Base-by-base conservation (phyloP, 2,329 filamentous ascomycete species). In the Aspergillus ibericus region DNA sequence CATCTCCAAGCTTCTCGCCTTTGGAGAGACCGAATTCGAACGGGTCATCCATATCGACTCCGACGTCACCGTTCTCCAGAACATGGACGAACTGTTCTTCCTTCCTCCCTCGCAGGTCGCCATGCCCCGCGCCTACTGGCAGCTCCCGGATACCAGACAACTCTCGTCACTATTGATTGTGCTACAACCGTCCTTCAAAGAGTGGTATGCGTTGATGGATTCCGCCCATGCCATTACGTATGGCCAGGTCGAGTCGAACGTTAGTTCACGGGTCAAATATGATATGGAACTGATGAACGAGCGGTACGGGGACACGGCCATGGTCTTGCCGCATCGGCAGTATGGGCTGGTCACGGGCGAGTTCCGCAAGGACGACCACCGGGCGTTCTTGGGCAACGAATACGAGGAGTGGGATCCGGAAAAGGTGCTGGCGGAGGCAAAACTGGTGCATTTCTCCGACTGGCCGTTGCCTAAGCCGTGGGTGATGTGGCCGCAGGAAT, bases 121-220 rank as follows among this genome's bases (percentile, higher is more conserved):
- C 2, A 87, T 91, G 82, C 87, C 88, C 1, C 83, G 86, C 32
- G 89, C 88, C 8, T 91, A 91, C 71, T 91, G 88, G 88, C 77
- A 85, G 1, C 78, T 83, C 5, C 83, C 83, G 0, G 76, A 80
- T 0, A 77, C 77, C 8, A 78, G 79, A 61, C 78, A 80, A 2
- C 78, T 91, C 10, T 85, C 85, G 0, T 85, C 85, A 2, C 80
- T 87, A 42, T 68, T 90, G 40, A 81, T 89, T 70, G 81, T 90
- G 4, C 75, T 89, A 42, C 77, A 86, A 49, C 88, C 88, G 0
- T 83, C 81, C 2, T 68, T 75, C 15, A 65, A 66, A 9, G 86
- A 88, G 72, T 77, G 66, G 48, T 64, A 63, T 40, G 62, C 66
- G 2, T 64, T 76, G 42, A 67, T 70, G 58, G 69, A 71, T 15